Conservation (phyloP, 805 yeast genomes). For the Suhomyces kilbournensis region DNA sequence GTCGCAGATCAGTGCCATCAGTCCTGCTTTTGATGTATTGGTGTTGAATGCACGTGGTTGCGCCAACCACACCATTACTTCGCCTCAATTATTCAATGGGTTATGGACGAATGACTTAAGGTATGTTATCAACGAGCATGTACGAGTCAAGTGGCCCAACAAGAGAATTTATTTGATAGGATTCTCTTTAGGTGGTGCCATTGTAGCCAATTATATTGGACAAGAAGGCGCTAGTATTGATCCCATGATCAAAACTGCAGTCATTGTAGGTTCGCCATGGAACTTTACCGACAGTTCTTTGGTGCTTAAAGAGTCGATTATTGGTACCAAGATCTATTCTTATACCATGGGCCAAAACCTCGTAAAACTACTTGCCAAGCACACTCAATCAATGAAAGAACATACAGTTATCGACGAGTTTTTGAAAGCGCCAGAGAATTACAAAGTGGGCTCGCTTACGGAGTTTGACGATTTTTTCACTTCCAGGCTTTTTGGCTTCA, state of each 20-base stretch:
- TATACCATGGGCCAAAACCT: slow-evolving; percentile 43
- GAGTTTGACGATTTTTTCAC: slow-evolving; percentile 67
- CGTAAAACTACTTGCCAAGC: slow-evolving; percentile 29
- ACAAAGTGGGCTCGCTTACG: slow-evolving; percentile 35
- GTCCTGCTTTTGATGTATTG: slow-evolving; percentile 49
- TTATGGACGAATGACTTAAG: slow-evolving; percentile 68
- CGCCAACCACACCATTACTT: slow-evolving; percentile 67
- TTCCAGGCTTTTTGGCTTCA: slow-evolving; percentile 59
- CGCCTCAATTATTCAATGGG: slow-evolving; percentile 66
- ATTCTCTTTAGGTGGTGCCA: slow-evolving; percentile 69
- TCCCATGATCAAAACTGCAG: slow-evolving; percentile 54
- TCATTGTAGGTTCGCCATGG: slow-evolving; percentile 69
- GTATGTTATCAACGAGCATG: slow-evolving; percentile 49
- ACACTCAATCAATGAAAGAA: slow-evolving; percentile 25
- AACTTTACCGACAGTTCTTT: slow-evolving; percentile 57
- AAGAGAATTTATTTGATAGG: slow-evolving; percentile 68
- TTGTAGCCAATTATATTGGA: slow-evolving; percentile 65
- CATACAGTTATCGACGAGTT: slow-evolving; percentile 24
- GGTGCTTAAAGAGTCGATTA: slow-evolving; percentile 35
- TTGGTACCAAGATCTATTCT: slow-evolving; percentile 40
- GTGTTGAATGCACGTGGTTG: slow-evolving; percentile 75
- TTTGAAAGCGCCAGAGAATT: slow-evolving; percentile 27
- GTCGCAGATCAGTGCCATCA: slow-evolving; percentile 46
- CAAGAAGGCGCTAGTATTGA: slow-evolving; percentile 53
- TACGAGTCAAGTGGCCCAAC: slow-evolving; percentile 52